These are phyloP conservation scores for Stenogyne calaminthoides DNA, from an alignment of 305 asterid species.

Conservation along the genomic window DNA sequence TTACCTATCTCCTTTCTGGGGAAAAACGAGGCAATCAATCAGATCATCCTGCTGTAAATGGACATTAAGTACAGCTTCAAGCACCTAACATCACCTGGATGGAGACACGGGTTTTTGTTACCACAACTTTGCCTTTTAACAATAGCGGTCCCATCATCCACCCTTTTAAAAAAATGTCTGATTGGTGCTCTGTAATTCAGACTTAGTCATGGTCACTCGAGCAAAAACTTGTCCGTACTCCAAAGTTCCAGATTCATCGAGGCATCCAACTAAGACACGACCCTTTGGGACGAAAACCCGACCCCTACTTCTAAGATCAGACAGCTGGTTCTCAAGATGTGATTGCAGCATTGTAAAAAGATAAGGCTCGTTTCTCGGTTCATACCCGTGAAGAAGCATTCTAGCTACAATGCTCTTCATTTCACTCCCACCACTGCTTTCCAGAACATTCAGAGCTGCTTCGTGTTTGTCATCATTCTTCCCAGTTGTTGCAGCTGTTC, in stretches of 20 bases:
- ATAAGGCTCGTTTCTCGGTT: constrained; percentile 72
- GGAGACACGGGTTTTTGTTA: constrained; percentile 93
- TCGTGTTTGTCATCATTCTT: constrained; percentile 54
- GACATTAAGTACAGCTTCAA: constrained; percentile 75
- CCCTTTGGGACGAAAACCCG: constrained; percentile 85
- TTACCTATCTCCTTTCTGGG: constrained; percentile 92
- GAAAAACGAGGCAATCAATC: constrained; percentile 81
- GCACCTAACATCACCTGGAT: constrained; percentile 90
- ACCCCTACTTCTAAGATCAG: constrained; percentile 72
- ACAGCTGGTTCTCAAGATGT: constrained; percentile 64
- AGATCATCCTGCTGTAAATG: constrained; percentile 53
- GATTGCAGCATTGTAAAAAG: constrained; percentile 73
- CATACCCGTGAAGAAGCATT: constrained; percentile 73
- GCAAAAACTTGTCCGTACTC: constrained; percentile 83
- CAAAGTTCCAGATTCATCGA: constrained; percentile 77
- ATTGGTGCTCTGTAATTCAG: constrained; percentile 48
- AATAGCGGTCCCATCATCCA: constrained; percentile 59
- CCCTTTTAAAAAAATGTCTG: constrained; percentile 50
- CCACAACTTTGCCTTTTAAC: constrained; percentile 76
- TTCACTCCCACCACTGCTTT: constrained; percentile 70
- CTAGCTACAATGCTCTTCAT: constrained; percentile 53
- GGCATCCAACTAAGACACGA: constrained; percentile 75
- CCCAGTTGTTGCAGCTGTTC: constrained; percentile 57
- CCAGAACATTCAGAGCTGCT: constrained; percentile 67
- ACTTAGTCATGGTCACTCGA: constrained; percentile 60